Evolutionary conservation across 208 protist species (phyloP).

Genomic region (Leishmania lainsoni): DNA sequence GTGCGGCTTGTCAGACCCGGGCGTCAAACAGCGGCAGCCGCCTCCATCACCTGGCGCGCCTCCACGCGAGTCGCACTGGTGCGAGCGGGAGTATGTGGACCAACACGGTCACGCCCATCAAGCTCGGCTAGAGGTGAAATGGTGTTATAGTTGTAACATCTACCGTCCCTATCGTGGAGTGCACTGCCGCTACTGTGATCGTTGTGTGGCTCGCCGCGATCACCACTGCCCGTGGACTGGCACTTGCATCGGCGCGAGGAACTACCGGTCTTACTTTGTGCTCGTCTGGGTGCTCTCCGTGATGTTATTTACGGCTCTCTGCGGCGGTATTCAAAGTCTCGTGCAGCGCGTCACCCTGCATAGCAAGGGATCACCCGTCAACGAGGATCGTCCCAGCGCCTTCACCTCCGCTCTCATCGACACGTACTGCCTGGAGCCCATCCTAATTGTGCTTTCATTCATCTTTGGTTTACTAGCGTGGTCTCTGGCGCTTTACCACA

Average conservation of each 20-base stretch:
- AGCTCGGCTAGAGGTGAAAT: conserved; percentile 51
- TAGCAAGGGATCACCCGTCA: conserved; percentile 1
- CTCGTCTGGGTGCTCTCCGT: conserved; percentile 62
- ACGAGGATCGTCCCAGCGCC: neutral
- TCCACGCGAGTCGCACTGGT: conserved; percentile 41
- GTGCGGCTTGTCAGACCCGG: conserved; percentile 62
- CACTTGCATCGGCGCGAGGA: conserved; percentile 85
- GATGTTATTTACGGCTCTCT: conserved; percentile 43
- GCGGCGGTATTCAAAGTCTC: conserved; percentile 58
- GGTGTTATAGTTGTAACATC: conserved; percentile 87
- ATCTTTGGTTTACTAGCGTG: conserved; percentile 44
- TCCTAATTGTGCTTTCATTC: conserved; percentile 58
- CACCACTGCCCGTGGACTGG: conserved; percentile 94
- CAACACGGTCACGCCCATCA: conserved; percentile 26
- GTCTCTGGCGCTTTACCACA: conserved; percentile 62
- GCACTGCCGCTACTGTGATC: conserved; percentile 90
- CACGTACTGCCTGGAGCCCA: conserved; percentile 70
- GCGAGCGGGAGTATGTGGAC: conserved; percentile 37
- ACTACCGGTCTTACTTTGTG: conserved; percentile 81
- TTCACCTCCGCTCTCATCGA: conserved; percentile 55
- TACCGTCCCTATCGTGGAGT: conserved; percentile 79
- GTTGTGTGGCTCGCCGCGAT: conserved; percentile 86
- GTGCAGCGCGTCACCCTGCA: conserved; percentile 21
- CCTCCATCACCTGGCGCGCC: conserved; percentile 36
- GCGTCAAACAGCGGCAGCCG: conserved; percentile 48